A percentile compares a stretch with the other conserved stretches of the same genome.
Conservation (phyloP, 495 filamentous ascomycete genomes). For the Penicillium paradoxum region DNA sequence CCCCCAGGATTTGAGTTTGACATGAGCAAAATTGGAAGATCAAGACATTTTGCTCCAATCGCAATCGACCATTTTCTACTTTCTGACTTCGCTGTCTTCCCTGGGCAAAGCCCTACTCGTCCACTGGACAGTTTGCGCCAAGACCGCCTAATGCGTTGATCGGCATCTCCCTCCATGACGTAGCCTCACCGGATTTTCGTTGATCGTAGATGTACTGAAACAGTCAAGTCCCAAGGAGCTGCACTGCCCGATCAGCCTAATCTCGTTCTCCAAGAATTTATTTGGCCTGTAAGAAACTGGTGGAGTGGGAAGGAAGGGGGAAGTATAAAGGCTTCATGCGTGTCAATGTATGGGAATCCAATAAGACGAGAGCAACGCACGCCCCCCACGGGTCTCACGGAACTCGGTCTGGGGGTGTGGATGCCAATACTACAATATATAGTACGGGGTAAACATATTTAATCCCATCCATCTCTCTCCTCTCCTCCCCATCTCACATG, state of each 20-base stretch:
- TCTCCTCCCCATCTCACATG: background rate
- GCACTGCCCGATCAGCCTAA: background rate
- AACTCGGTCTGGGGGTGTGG: background rate
- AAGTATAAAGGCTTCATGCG: too few species aligned
- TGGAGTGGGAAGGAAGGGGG: too few species aligned
- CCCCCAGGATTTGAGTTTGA: too few species aligned
- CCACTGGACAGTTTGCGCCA: background rate
- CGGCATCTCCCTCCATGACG: conserved; percentile 23
- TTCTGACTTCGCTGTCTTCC: background rate
- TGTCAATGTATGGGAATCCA: background rate
- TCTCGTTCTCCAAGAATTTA: background rate
- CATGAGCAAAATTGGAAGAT: too few species aligned
- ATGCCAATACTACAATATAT: too few species aligned
- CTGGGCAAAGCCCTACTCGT: background rate
- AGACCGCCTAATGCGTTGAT: conserved; percentile 5
- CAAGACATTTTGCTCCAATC: too few species aligned
- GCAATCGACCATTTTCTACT: too few species aligned
- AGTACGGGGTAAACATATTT: background rate
- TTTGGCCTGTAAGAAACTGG: too few species aligned
- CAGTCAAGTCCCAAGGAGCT: background rate
- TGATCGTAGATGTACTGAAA: background rate
- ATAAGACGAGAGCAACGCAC: background rate
- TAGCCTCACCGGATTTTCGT: conserved; percentile 6
- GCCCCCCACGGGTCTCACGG: conserved; percentile 12
- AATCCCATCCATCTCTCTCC: background rate